Evolutionary conservation across 176 grass and related monocot species (phyloP).

Genomic region (Zea luxurians): DNA sequence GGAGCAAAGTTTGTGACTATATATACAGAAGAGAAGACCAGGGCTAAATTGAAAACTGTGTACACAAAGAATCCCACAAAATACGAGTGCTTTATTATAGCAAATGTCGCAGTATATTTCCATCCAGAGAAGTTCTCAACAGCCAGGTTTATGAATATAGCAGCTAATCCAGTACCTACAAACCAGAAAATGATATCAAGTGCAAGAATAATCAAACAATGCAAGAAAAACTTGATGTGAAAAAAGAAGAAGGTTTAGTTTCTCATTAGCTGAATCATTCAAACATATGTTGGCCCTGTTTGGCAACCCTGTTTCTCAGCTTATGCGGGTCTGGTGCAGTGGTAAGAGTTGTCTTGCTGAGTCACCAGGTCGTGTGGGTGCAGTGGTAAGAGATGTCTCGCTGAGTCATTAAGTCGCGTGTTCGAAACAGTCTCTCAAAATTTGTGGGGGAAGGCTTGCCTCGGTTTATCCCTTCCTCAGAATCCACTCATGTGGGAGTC

Average conservation of each 20-base stretch:
- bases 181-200: constrained; percentile 33
- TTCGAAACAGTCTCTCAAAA: too few relatives aligned
- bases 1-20: constrained; percentile 90
- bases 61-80: constrained; percentile 90
- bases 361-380: too few relatives aligned
- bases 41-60: constrained; percentile 76
- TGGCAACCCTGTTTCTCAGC: neutral
- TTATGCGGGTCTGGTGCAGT: neutral
- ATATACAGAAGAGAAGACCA: constrained; percentile 91
- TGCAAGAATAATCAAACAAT: constrained; percentile 1
- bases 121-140: constrained; percentile 99
- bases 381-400: too few relatives aligned
- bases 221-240: neutral
- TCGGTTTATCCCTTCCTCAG: too few relatives aligned
- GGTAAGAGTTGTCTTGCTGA: too few relatives aligned
- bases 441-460: too few relatives aligned
- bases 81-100: constrained; percentile 97
- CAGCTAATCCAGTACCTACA: constrained; percentile 94
- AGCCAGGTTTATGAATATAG: constrained; percentile 96
- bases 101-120: constrained; percentile 90
- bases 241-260: neutral
- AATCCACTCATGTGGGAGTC: too few relatives aligned
- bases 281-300: neutral
- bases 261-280: neutral
- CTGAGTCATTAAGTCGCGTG: too few relatives aligned